Conservation (phyloP, 257 asterid genomes). For the Capsicum pubescens region DNA sequence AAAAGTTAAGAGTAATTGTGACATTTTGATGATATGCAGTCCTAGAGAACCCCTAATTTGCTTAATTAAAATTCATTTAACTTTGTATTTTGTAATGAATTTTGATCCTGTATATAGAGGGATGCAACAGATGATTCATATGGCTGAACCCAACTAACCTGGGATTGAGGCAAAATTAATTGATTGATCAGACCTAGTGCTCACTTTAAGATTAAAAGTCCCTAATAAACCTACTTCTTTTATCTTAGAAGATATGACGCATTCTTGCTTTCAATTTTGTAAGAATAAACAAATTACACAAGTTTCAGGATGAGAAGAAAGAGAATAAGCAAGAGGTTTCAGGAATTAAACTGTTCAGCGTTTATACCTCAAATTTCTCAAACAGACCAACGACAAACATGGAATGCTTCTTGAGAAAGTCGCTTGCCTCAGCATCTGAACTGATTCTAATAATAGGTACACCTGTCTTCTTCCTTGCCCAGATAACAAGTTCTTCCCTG, state of each 20-base stretch:
- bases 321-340: background rate
- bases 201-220: background rate
- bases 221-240: background rate
- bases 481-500: conserved; percentile 90
- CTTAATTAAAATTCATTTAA: background rate
- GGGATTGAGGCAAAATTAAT: background rate
- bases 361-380: conserved; percentile 71
- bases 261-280: background rate
- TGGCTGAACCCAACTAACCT: conserved; percentile 12
- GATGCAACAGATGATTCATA: background rate
- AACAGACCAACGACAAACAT: conserved; percentile 76
- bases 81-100: background rate
- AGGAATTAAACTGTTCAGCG: background rate
- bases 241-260: background rate
- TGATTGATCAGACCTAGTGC: conserved; percentile 17
- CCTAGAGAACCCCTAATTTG: background rate
- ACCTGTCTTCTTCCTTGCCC: conserved; percentile 95
- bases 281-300: background rate
- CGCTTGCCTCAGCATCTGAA: conserved; percentile 66
- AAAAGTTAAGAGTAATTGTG: background rate
- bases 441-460: conserved; percentile 66
- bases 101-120: background rate
- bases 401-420: conserved; percentile 68
- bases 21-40: background rate
- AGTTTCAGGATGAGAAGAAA: background rate